These are phyloP conservation scores for Candida awuae DNA, from an alignment of 805 yeast genomes.

Conservation along the genomic window DNA sequence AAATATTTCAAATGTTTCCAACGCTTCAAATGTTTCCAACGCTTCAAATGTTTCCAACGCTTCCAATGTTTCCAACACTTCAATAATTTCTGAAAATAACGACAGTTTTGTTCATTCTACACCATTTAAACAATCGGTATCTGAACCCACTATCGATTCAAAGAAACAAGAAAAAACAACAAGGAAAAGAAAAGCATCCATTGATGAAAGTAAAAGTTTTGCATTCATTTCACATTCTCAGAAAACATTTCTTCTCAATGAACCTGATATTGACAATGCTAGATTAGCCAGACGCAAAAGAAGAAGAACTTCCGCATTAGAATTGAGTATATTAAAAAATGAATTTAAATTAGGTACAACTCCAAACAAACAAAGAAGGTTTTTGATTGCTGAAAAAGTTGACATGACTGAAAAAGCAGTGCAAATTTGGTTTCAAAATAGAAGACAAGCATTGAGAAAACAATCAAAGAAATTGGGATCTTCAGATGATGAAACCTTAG, in stretches of 20 bases:
- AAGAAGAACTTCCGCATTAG: conserved; percentile 88
- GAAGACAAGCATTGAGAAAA: conserved; percentile 73
- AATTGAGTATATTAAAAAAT: conserved; percentile 67
- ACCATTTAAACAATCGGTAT: conserved; percentile 1
- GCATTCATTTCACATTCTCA: conserved; percentile 94
- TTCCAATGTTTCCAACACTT: neutral
- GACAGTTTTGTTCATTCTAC: conserved; percentile 7
- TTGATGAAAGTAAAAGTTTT: conserved; percentile 35
- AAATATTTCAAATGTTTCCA: too few relatives aligned
- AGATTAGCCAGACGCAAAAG: conserved; percentile 89
- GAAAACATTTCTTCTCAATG: conserved; percentile 74
- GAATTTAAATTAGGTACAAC: conserved; percentile 74
- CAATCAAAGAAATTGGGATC: conserved; percentile 6
- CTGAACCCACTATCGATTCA: neutral
- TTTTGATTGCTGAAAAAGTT: conserved; percentile 70
- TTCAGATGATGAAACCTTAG: neutral
- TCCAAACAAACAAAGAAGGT: conserved; percentile 70
- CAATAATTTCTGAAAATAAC: neutral
- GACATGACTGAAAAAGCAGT: conserved; percentile 97
- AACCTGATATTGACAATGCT: conserved; percentile 82
- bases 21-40: conserved; percentile 2
- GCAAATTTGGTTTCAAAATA: conserved; percentile 97
- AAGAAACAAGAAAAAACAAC: neutral
- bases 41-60: conserved; percentile 12
- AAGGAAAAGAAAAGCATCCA: conserved; percentile 15